Percentiles rank a stretch among this genome's conserved stretches.
phyloP scores from a whole-genome alignment of 352 stramenopile species.

The Pythium dissotocum region DNA sequence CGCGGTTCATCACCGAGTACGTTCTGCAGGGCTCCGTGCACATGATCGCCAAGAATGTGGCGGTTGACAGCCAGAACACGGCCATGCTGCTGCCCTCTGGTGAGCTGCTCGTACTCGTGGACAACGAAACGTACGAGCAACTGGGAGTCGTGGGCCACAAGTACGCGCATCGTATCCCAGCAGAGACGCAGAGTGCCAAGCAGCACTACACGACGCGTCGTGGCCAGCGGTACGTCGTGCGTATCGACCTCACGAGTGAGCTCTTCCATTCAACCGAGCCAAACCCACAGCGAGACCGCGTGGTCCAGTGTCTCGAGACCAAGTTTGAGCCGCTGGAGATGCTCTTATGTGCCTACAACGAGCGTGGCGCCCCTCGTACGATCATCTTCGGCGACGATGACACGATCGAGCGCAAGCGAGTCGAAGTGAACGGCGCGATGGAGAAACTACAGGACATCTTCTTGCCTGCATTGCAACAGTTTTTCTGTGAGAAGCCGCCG shows the following conservation, averaged over 20 bases:
- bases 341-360: slow-evolving; percentile 74
- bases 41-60: slow-evolving; percentile 80
- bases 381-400: slow-evolving; percentile 76
- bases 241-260: slow-evolving; percentile 53
- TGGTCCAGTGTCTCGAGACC: slow-evolving; percentile 43
- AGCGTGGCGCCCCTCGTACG: slow-evolving; percentile 55
- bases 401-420: slow-evolving; percentile 51
- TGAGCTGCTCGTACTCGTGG: slow-evolving; percentile 71
- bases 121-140: slow-evolving; percentile 64
- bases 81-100: slow-evolving; percentile 64
- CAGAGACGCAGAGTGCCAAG: slow-evolving; percentile 27
- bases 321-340: slow-evolving; percentile 66
- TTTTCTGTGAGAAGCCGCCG: slow-evolving; percentile 30
- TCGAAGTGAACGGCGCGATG: slow-evolving; percentile 57
- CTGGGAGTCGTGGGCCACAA: slow-evolving; percentile 71
- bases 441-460: slow-evolving; percentile 49
- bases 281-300: slow-evolving; percentile 32
- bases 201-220: slow-evolving; percentile 16
- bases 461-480: slow-evolving; percentile 53
- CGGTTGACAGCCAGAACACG: slow-evolving; percentile 61
- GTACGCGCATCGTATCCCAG: slow-evolving; percentile 41
- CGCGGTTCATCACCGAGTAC: slow-evolving; percentile 64
- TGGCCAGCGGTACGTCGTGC: slow-evolving; percentile 60
- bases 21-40: slow-evolving; percentile 48
- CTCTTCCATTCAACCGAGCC: slow-evolving; percentile 27